Evolutionary conservation across 2,329 filamentous ascomycete genomes (phyloP), one percentile per base, ranked within the genome.

Genomic region (Tolypocladium cylindrosporum): DNA sequence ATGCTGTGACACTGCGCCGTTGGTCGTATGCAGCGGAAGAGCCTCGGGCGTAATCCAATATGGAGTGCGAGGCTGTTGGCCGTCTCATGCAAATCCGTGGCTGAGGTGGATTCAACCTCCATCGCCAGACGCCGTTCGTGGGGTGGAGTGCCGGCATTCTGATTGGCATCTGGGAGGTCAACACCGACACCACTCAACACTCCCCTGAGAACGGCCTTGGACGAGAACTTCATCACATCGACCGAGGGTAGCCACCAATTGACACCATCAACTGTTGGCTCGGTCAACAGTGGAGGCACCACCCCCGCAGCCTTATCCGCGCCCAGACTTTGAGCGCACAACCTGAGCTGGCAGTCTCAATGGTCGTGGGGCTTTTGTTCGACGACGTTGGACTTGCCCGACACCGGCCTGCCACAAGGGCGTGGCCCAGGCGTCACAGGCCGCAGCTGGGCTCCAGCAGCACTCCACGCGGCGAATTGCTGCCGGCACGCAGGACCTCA

Each of bases 361-460:
- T 62, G 84, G 85, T 1, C 76, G 7, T 88, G 86, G 85, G 75
- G 78, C 58, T 84, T 84, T 64, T 83, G 53, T 88, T 87, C 60
- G 86, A 89, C 67, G 84, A 88, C 64, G 67, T 76, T 51, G 85
- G 86, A 0, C 71, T 84, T 1, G 59, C 65, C 4, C 67, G 77
- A 75, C 6, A 68, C 68, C 1, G 77, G 80, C 16, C 69, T 86
- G 2, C 82, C 81, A 1, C 64, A 70, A 11, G 69, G 74, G 54
- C 40, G 63, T 68, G 19, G 63, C 74, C 7, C 59, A 64, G 10
- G 61, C 62, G 16, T 42, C 61, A 2, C 57, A 61, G 9, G 62
- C 63, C 56, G 65, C 67, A 11, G 67, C 67, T 31, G 71, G 72
- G 48, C 27, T 31, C 73, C 2, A 62, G 67, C 54, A 66, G 59